Conservation (phyloP, 2,329 filamentous ascomycete genomes). For the Cladobotryum protrusum region DNA sequence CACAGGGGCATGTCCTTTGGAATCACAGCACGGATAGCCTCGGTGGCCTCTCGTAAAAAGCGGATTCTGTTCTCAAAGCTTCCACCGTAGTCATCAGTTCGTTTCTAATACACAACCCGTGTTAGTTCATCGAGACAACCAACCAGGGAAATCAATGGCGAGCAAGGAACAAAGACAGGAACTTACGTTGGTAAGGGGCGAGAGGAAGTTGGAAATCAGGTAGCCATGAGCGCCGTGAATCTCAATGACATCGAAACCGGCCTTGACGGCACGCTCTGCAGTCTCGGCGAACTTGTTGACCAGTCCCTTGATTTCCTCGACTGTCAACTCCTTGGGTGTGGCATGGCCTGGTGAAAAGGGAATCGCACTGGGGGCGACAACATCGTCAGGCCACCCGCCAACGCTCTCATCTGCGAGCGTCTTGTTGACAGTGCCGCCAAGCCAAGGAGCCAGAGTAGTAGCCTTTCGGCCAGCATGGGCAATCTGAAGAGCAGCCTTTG, state of each 20-base stretch:
- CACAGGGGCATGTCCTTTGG: conserved; percentile 51
- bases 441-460: conserved; percentile 57
- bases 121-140: conserved; percentile 7
- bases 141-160: too few relatives aligned
- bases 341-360: conserved; percentile 57
- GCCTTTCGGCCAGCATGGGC: conserved; percentile 73
- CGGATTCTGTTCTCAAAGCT: conserved; percentile 60
- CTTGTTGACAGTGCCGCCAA: conserved; percentile 41
- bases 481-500: conserved; percentile 74
- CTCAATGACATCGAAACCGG: conserved; percentile 73
- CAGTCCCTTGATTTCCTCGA: conserved; percentile 59
- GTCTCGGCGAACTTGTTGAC: conserved; percentile 57
- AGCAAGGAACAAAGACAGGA: neutral
- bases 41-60: conserved; percentile 49
- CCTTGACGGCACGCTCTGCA: conserved; percentile 54
- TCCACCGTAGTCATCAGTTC: conserved; percentile 61
- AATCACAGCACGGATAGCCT: conserved; percentile 45
- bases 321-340: conserved; percentile 60
- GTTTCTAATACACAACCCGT: conserved; percentile 30
- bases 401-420: conserved; percentile 47
- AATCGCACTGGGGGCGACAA: conserved; percentile 45
- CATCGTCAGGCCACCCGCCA: conserved; percentile 52
- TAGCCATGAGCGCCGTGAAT: conserved; percentile 61
- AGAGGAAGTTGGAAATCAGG: conserved; percentile 59
- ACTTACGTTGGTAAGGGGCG: conserved; percentile 47